phyloP scores from a whole-genome alignment of 345 rosid species.

The Gossypium ekmanianum region DNA sequence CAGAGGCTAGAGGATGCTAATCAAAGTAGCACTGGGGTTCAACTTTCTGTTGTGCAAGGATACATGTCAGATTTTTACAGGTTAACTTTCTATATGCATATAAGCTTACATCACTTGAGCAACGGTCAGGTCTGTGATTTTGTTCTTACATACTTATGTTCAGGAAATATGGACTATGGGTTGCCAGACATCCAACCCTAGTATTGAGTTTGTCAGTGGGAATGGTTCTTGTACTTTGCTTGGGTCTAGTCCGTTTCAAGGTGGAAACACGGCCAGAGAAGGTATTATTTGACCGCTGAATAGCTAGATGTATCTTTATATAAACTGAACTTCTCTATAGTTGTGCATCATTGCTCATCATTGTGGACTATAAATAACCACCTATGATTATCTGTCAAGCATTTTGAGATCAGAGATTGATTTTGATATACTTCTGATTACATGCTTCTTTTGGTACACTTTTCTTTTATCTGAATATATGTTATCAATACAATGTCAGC shows the following conservation, averaged over 20 bases:
- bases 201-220: slow-evolving; percentile 62
- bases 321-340: neutral
- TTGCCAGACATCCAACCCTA: slow-evolving; percentile 79
- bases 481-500: slow-evolving; percentile 43
- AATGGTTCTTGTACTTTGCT: slow-evolving; percentile 70
- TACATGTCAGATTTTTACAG: slow-evolving; percentile 79
- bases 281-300: slow-evolving; percentile 36
- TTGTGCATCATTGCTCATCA: neutral
- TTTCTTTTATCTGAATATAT: slow-evolving; percentile 15
- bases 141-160: slow-evolving; percentile 19
- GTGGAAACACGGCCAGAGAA: slow-evolving; percentile 98
- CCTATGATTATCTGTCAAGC: neutral
- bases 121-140: slow-evolving; percentile 15
- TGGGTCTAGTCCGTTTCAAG: slow-evolving; percentile 83
- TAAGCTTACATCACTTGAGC: slow-evolving; percentile 10
- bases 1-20: slow-evolving; percentile 74
- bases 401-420: neutral
- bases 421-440: neutral
- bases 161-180: slow-evolving; percentile 93
- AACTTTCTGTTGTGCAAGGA: slow-evolving; percentile 86
- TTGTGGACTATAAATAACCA: neutral
- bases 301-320: slow-evolving; percentile 5
- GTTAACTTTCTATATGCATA: slow-evolving; percentile 34
- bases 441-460: neutral
- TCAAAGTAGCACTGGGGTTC: slow-evolving; percentile 52